Percentiles rank a stretch among this genome's conserved stretches.
Conservation (phyloP, 257 asterid species). For the Salvia splendens region DNA sequence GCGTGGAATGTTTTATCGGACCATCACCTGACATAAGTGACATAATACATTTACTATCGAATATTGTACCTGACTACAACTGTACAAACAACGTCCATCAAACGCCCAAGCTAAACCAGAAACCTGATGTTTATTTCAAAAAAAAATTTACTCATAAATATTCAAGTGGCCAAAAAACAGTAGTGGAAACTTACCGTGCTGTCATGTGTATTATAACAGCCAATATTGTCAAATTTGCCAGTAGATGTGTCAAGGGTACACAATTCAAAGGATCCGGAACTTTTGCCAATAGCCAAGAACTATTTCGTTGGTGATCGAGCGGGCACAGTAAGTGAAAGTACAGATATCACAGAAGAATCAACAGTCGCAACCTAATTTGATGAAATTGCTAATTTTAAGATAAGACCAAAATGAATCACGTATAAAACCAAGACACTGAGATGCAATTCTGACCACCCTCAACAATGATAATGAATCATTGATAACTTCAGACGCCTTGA, state of each 20-base stretch:
- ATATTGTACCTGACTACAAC: slow-evolving; percentile 87
- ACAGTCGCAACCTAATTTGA: slow-evolving; percentile 46
- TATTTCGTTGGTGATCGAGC: slow-evolving; percentile 45
- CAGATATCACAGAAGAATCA: slow-evolving; percentile 53
- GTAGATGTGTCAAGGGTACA: slow-evolving; percentile 55
- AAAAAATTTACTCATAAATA: slow-evolving; percentile 25
- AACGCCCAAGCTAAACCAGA: slow-evolving; percentile 94
- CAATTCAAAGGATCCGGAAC: slow-evolving; percentile 77
- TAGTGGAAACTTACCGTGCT: slow-evolving; percentile 55
- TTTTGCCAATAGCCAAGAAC: slow-evolving; percentile 76
- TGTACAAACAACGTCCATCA: slow-evolving; percentile 78
- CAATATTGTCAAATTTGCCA: slow-evolving; percentile 46
- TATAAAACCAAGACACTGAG: slow-evolving; percentile 22
- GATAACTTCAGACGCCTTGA: slow-evolving; percentile 54
- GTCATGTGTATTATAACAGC: slow-evolving; percentile 64
- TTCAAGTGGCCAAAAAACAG: slow-evolving; percentile 27
- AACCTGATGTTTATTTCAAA: slow-evolving; percentile 51
- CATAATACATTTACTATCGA: slow-evolving; percentile 9
- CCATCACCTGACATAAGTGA: background rate
- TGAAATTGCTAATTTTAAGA: slow-evolving; percentile 28
- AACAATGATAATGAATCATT: slow-evolving; percentile 54
- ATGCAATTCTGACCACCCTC: slow-evolving; percentile 60
- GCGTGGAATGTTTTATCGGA: slow-evolving; percentile 8
- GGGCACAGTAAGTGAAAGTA: slow-evolving; percentile 57
- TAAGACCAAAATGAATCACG: background rate